These are phyloP conservation scores for Thelonectria discophora DNA, from an alignment of 2,329 filamentous ascomycete species.

Conservation along the genomic window DNA sequence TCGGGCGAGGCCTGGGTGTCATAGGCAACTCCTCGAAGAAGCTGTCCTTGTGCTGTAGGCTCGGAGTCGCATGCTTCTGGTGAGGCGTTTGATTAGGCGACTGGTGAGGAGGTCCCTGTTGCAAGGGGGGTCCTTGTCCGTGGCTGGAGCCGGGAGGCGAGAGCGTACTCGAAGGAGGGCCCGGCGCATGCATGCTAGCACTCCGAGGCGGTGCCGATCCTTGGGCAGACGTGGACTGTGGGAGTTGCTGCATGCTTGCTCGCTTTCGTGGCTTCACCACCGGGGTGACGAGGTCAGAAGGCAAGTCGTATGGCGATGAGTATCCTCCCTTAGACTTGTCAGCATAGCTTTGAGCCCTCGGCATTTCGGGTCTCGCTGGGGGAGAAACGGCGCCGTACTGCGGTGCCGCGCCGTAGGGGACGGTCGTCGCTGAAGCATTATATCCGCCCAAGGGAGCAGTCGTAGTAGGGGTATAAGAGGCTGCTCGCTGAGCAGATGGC, in stretches of 20 bases:
- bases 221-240: slow-evolving; percentile 54
- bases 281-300: slow-evolving; percentile 74
- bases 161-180: slow-evolving; percentile 36
- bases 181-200: slow-evolving; percentile 62
- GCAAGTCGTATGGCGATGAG: slow-evolving; percentile 92
- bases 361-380: slow-evolving; percentile 53
- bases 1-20: slow-evolving; percentile 67
- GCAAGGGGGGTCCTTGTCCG: slow-evolving; percentile 43
- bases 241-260: slow-evolving; percentile 64
- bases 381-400: slow-evolving; percentile 52
- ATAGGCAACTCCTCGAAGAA: slow-evolving; percentile 85
- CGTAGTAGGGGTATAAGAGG: slow-evolving; percentile 36
- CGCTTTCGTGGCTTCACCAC: slow-evolving; percentile 73
- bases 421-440: slow-evolving; percentile 33
- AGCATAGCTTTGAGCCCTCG: slow-evolving; percentile 82
- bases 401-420: slow-evolving; percentile 40
- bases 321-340: slow-evolving; percentile 93
- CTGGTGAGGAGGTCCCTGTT: slow-evolving; percentile 43
- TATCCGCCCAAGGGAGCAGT: slow-evolving; percentile 33
- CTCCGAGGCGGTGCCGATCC: slow-evolving; percentile 65
- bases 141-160: slow-evolving; percentile 49
- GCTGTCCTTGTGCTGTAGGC: slow-evolving; percentile 57
- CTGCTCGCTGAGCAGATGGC: slow-evolving; percentile 25
- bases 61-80: slow-evolving; percentile 48
- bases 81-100: slow-evolving; percentile 38